Percentiles rank a stretch among this genome's conserved stretches.
These are phyloP conservation scores for Murraya paniculata DNA, from an alignment of 345 rosid species.

Conservation along the genomic window DNA sequence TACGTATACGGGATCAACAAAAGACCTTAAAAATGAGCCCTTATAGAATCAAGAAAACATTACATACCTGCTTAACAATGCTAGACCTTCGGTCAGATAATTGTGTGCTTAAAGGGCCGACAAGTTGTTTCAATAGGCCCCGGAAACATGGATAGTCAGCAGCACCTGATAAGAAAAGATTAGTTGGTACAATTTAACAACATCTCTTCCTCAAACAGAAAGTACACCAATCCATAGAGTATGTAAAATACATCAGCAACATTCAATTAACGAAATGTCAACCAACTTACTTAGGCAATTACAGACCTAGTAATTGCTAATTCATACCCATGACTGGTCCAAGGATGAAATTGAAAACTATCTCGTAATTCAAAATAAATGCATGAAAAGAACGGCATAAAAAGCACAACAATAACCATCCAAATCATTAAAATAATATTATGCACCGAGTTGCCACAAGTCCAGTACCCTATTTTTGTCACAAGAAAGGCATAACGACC, in stretches of 20 bases:
- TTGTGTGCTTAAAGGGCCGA: constrained; percentile 78
- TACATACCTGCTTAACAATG: constrained; percentile 88
- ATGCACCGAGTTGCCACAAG: not conserved
- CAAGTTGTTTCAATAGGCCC: constrained; percentile 93
- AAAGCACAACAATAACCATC: not conserved
- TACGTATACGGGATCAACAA: not conserved
- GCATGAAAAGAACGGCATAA: not conserved
- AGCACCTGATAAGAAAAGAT: constrained; percentile 61
- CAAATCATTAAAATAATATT: not conserved
- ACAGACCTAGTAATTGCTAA: not conserved
- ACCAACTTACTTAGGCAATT: not conserved
- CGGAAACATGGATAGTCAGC: constrained; percentile 76
- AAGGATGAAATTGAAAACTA: not conserved
- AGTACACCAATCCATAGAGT: not conserved
- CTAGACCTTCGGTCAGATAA: constrained; percentile 93
- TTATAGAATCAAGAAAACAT: constrained; percentile 7
- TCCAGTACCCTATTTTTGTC: not conserved
- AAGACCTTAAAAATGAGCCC: not conserved
- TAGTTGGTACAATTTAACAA: constrained; percentile 3
- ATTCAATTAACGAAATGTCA: not conserved
- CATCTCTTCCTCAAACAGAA: constrained; percentile 5
- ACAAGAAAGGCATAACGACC: not conserved
- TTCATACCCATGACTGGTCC: not conserved
- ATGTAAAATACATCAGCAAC: not conserved
- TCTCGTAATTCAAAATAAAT: not conserved